These are phyloP conservation scores for Wickerhamiella sergipiensis DNA, from an alignment of 805 yeast genomes.

Conservation along the genomic window DNA sequence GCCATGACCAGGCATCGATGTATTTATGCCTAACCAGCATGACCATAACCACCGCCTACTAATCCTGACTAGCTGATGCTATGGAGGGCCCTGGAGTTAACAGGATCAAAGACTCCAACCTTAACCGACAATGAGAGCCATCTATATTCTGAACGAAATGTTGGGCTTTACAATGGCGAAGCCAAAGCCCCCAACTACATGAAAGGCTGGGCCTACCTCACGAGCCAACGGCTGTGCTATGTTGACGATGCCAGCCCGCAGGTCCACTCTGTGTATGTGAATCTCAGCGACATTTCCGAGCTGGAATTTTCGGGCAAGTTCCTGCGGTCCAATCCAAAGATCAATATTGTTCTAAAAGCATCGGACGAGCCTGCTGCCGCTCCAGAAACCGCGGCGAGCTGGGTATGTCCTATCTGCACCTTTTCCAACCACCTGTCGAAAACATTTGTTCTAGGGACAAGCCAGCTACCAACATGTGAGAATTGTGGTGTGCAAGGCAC, in stretches of 20 bases:
- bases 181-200: conserved; percentile 50
- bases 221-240: conserved; percentile 59
- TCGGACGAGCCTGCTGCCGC: conserved; percentile 1
- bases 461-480: conserved; percentile 34
- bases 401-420: conserved; percentile 91
- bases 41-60: not conserved
- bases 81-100: conserved; percentile 22
- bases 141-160: conserved; percentile 36
- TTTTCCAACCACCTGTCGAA: conserved; percentile 38
- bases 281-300: conserved; percentile 29
- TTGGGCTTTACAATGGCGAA: conserved; percentile 67
- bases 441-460: conserved; percentile 20
- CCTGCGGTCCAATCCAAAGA: conserved; percentile 64
- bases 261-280: conserved; percentile 34
- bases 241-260: conserved; percentile 39
- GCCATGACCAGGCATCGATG: too few species aligned
- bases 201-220: conserved; percentile 65
- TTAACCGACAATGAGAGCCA: conserved; percentile 34
- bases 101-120: conserved; percentile 24
- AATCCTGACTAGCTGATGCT: conserved; percentile 2
- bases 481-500: conserved; percentile 50
- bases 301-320: conserved; percentile 39
- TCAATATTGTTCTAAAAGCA: conserved; percentile 28
- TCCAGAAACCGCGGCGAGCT: conserved; percentile 24
- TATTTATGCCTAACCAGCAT: not conserved